Base-by-base conservation (phyloP, 2,329 filamentous ascomycete genomes). In the Pestalotiopsis fici region DNA sequence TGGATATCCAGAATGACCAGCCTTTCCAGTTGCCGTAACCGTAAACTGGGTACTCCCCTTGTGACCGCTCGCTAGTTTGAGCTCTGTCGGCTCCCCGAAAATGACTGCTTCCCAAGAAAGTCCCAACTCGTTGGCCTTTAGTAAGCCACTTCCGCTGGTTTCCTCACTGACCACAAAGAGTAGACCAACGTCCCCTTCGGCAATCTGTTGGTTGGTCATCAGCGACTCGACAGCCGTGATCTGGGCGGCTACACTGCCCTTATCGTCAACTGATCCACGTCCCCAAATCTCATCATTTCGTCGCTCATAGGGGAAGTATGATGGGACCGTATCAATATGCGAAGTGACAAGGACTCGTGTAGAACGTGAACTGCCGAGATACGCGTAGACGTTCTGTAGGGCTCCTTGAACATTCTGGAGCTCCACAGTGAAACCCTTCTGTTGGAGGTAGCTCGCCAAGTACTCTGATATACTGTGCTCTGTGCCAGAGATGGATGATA, bases 81-180 rank as follows among this genome's bases (percentile, higher is more conserved):
- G 82, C 70, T 93, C 91, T 0, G 91, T 94, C 1, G 91, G 91
- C 74, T 94, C 91, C 18, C 91, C 91, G 74, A 94, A 94, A 71
- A 90, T 88, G 68, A 91, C 84, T 4, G 89, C 85, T 60, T 90
- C 85, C 83, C 89, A 90, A 23, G 66, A 75, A 71, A 85, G 69
- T 64, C 81, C 77, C 57, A 88, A 75, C 5, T 81, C 76, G 74
- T 89, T 82, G 2, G 78, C 81, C 21, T 75, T 76, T 50, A 68
- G 59, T 91, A 94, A 93, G 5, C 91, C 91, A 60, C 87, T 86
- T 3, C 91, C 91, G 47, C 85, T 85, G 18, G 83, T 83, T 74
- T 93, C 91, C 75, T 94, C 91, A 56, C 90, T 91, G 0, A 93
- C 90, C 0, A 86, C 83, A 67, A 83, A 86, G 0, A 86, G 72